phyloP scores from a whole-genome alignment of 495 filamentous ascomycete genomes.

The Neurospora sp. region DNA sequence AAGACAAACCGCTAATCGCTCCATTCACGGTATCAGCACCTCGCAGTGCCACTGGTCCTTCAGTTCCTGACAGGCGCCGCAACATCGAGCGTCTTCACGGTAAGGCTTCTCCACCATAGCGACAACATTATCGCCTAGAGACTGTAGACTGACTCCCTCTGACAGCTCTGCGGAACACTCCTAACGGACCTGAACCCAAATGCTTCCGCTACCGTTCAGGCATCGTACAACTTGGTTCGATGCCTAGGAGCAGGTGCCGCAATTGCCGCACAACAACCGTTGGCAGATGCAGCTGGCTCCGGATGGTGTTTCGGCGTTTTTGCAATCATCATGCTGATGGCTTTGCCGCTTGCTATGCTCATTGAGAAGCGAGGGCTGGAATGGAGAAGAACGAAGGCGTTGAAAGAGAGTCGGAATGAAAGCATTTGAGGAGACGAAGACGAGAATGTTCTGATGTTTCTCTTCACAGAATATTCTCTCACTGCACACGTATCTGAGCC shows the following conservation, averaged over 20 bases:
- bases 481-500: neutral
- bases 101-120: neutral
- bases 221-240: constrained; percentile 7
- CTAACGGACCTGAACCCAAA: constrained; percentile 21
- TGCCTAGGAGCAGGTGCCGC: constrained; percentile 3
- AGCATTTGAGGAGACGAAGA: neutral
- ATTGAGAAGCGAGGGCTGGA: neutral
- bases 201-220: constrained; percentile 5
- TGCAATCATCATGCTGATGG: constrained; percentile 2
- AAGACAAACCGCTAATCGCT: neutral
- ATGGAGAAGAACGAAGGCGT: neutral
- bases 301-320: constrained; percentile 9
- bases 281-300: constrained; percentile 6
- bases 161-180: constrained; percentile 8
- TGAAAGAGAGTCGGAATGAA: neutral
- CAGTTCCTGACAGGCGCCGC: constrained; percentile 9
- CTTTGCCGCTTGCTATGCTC: neutral
- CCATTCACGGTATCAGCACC: neutral
- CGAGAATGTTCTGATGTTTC: neutral
- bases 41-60: constrained; percentile 4
- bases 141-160: too few species aligned
- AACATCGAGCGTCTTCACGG: constrained; percentile 2
- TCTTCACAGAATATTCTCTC: neutral
- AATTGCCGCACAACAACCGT: constrained; percentile 5
- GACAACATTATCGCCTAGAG: neutral